These are phyloP conservation scores for Trichoderma atroviride DNA, from an alignment of 2,329 filamentous ascomycete species.

Conservation along the genomic window DNA sequence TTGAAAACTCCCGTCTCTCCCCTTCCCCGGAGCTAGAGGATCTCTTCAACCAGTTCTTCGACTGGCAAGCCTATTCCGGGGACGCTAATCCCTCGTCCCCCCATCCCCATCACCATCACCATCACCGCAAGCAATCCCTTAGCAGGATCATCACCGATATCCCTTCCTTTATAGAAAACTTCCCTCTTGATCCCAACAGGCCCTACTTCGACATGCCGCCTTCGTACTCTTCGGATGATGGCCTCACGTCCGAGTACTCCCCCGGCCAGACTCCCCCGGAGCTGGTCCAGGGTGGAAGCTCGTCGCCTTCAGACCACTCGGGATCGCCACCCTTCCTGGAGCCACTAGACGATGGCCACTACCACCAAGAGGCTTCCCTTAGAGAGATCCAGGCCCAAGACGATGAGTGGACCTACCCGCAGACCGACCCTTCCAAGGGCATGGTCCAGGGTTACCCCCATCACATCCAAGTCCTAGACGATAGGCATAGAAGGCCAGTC, in stretches of 20 bases:
- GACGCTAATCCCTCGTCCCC: slow-evolving; percentile 36
- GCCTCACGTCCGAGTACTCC: slow-evolving; percentile 40
- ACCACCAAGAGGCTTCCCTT: slow-evolving; percentile 39
- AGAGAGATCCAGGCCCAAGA: slow-evolving; percentile 43
- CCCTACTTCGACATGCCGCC: slow-evolving; percentile 42
- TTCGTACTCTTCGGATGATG: slow-evolving; percentile 40
- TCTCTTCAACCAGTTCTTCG: slow-evolving; percentile 43
- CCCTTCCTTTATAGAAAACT: slow-evolving; percentile 39
- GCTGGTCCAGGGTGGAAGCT: slow-evolving; percentile 44
- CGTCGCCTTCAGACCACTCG: slow-evolving; percentile 46
- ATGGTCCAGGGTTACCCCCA: slow-evolving; percentile 38
- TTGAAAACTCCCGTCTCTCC: slow-evolving; percentile 43
- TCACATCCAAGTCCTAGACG: slow-evolving; percentile 39
- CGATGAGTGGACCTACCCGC: slow-evolving; percentile 47
- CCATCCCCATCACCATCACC: slow-evolving; percentile 30
- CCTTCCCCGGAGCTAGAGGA: slow-evolving; percentile 42
- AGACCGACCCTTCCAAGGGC: slow-evolving; percentile 40
- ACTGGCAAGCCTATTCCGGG: slow-evolving; percentile 42
- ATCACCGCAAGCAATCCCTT: slow-evolving; percentile 37
- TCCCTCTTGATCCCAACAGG: slow-evolving; percentile 41
- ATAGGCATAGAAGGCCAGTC: slow-evolving; percentile 32
- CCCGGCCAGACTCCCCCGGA: slow-evolving; percentile 43
- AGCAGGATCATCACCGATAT: slow-evolving; percentile 43
- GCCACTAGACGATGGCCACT: slow-evolving; percentile 37
- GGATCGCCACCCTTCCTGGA: slow-evolving; percentile 41